These are phyloP conservation scores for Acacia crassicarpa DNA, from an alignment of 306 rosid species.

Conservation along the genomic window DNA sequence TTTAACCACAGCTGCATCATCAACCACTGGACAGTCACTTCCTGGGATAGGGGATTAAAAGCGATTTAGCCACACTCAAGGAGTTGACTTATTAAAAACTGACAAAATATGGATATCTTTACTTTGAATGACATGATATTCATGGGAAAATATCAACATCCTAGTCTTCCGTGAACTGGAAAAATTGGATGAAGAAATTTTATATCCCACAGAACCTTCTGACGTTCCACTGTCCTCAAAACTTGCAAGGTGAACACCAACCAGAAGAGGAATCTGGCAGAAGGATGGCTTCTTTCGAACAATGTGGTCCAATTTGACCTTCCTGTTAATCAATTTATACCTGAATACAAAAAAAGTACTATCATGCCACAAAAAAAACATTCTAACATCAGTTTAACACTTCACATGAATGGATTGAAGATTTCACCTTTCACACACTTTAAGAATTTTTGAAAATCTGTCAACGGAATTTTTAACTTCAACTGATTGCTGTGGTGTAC, in stretches of 20 bases:
- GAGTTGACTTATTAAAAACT: background rate
- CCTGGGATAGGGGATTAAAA: slow-evolving; percentile 5
- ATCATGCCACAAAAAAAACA: background rate
- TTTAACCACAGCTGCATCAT: slow-evolving; percentile 27
- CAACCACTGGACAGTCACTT: slow-evolving; percentile 19
- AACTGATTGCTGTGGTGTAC: slow-evolving; percentile 11
- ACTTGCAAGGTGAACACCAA: slow-evolving; percentile 29
- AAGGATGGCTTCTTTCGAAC: slow-evolving; percentile 11
- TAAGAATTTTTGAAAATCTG: slow-evolving; percentile 29
- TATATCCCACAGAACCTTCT: slow-evolving; percentile 9
- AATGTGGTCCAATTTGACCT: slow-evolving; percentile 27
- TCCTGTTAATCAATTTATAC: slow-evolving; percentile 28
- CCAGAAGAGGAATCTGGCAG: background rate
- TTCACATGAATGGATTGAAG: background rate
- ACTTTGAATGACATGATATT: slow-evolving; percentile 27
- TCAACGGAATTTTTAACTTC: background rate
- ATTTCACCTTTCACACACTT: slow-evolving; percentile 33
- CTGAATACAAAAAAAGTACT: slow-evolving; percentile 24
- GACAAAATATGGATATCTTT: background rate
- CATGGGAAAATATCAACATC: slow-evolving; percentile 30
- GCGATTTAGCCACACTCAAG: background rate
- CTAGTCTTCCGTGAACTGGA: slow-evolving; percentile 8
- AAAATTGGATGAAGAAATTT: slow-evolving; percentile 26
- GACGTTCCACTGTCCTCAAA: slow-evolving; percentile 18
- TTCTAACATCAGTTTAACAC: background rate